Evolutionary conservation across 2,329 filamentous ascomycete genomes (phyloP), one percentile per base, ranked within the genome.

Genomic region (Ascochyta pisi): DNA sequence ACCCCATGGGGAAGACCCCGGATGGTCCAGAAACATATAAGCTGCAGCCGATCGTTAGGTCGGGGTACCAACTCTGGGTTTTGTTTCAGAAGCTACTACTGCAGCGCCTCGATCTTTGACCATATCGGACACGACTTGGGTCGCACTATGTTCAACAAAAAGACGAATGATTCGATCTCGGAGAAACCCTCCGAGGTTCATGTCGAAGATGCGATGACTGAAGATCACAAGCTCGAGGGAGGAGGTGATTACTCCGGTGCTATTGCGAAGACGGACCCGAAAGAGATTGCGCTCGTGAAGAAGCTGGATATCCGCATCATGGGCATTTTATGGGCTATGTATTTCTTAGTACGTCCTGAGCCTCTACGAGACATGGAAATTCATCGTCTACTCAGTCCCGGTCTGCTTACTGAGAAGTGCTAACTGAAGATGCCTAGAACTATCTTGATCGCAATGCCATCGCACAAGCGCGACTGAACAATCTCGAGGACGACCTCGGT

Each of bases 401-500:
- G 33, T 16, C 33, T n/a, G 6, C 16, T 15, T 6, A 4, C 12
- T 4, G 8, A 26, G 19, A 26, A 2, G 5, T 12, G n/a, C 24
- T 13, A 4, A 37, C 6, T 26, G 9, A 5, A 16, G 19, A 19
- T 10, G 7, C 2, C 2, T 10, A 48, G 50, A 54, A 75, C 50
- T 73, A 70, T 29, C 66, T 70, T 19, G 85, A 87, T 63, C 80
- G 85, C 29, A 86, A 87, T 69, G 86, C 88, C 68, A 87, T 89
- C 56, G 85, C 85, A 1, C 81, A 86, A 3, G 87, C 87, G 0
- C 81, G 83, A 13, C 78, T 89, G 41, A 84, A 85, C 67, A 84
- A 85, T 13, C 76, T 90, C 13, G 82, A 87, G 54, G 75, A 78
- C 1, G 86, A 89, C 42, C 57, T 67, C n/a, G 65, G 62, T 13